These are phyloP conservation scores for Fusarium pininemorale DNA, from an alignment of 2,329 filamentous ascomycete genomes.

Conservation along the genomic window DNA sequence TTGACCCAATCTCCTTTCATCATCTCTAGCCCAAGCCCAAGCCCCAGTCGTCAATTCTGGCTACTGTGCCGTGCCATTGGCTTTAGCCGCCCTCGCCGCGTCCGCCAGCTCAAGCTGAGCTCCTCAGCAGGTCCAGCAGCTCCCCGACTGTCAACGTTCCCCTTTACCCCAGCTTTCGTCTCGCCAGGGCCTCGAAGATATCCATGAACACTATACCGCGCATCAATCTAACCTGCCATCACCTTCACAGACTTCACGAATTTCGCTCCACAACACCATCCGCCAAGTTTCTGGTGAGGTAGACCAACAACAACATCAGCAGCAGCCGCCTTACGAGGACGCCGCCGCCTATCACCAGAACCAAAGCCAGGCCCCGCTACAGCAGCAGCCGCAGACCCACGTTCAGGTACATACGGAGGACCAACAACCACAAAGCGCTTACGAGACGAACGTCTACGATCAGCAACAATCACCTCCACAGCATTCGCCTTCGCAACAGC, in stretches of 20 bases:
- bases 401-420: constrained; percentile 28
- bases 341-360: constrained; percentile 47
- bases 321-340: constrained; percentile 55
- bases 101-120: constrained; percentile 32
- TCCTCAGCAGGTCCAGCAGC: constrained; percentile 41
- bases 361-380: constrained; percentile 49
- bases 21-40: constrained; percentile 37
- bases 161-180: constrained; percentile 56
- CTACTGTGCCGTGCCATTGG: constrained; percentile 23
- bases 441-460: constrained; percentile 52
- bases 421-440: constrained; percentile 48
- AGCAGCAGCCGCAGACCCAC: constrained; percentile 38
- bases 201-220: constrained; percentile 49
- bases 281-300: constrained; percentile 58
- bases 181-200: constrained; percentile 55
- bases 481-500: constrained; percentile 29
- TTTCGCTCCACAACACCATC: constrained; percentile 52
- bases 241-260: constrained; percentile 53
- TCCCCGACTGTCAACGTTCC: constrained; percentile 43
- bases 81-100: constrained; percentile 16
- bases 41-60: constrained; percentile 31
- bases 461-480: constrained; percentile 40
- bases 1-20: constrained; percentile 35
- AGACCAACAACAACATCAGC: constrained; percentile 54
- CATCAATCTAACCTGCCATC: constrained; percentile 53